Percentiles rank a stretch among this genome's conserved stretches.
Evolutionary conservation across 2,329 filamentous ascomycete genomes (phyloP).

Genomic region (Metarhizium robertsii): DNA sequence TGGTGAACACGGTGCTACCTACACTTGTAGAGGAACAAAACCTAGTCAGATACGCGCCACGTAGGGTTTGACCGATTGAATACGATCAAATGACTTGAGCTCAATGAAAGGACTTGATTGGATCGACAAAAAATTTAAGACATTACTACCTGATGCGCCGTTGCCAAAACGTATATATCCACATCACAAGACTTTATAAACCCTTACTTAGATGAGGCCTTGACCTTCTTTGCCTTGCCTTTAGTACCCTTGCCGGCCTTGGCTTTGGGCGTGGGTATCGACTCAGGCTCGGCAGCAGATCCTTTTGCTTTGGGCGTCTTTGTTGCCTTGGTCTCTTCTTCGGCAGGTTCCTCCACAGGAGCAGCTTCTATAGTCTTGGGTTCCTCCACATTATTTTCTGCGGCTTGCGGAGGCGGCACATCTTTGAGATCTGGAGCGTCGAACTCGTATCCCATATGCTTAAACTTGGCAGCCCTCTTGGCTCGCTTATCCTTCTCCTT

Average conservation of each 20-base stretch:
- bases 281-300: slow-evolving; percentile 7
- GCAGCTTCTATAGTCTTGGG: slow-evolving; percentile 28
- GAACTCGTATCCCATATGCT: slow-evolving; percentile 77
- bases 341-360: slow-evolving; percentile 14
- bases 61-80: not conserved
- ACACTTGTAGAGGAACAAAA: too few relatives aligned
- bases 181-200: not conserved
- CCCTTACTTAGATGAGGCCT: slow-evolving; percentile 5
- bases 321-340: slow-evolving; percentile 12
- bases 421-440: slow-evolving; percentile 62
- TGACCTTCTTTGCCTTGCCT: slow-evolving; percentile 21
- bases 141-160: slow-evolving; percentile 6
- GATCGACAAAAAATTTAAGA: not conserved
- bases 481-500: slow-evolving; percentile 63
- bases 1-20: not conserved
- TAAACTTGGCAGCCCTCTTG: slow-evolving; percentile 63
- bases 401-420: slow-evolving; percentile 29
- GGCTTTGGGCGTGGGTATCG: slow-evolving; percentile 11
- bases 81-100: not conserved
- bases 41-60: not conserved
- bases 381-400: slow-evolving; percentile 24
- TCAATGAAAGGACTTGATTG: not conserved
- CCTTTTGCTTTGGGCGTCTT: slow-evolving; percentile 13
- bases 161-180: slow-evolving; percentile 6
- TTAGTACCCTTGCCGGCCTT: slow-evolving; percentile 17